Percentiles rank a stretch among this genome's conserved stretches.
Evolutionary conservation across 1,284 basidiomycete species (phyloP).

Genomic region (Cystobasidium slooffiae): DNA sequence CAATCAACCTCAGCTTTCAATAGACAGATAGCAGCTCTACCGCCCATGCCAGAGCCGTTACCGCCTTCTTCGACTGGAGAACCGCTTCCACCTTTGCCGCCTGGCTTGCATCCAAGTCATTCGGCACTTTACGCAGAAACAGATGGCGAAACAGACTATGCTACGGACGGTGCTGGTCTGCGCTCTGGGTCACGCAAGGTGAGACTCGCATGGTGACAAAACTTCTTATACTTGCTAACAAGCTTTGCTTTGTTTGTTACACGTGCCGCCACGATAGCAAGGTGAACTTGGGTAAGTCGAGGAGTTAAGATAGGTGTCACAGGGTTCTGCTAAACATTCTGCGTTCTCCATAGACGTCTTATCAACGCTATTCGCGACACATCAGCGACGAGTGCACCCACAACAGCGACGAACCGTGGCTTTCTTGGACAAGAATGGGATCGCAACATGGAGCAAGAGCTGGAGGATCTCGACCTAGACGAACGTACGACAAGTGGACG

Average conservation of each 20-base stretch:
- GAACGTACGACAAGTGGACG: constrained; percentile 4
- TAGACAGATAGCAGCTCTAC: not conserved
- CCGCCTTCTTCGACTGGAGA: not conserved
- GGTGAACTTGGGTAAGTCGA: constrained; percentile 15
- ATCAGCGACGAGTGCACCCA: constrained; percentile 30
- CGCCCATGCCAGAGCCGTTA: constrained; percentile 9
- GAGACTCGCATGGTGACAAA: too few species aligned
- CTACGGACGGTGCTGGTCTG: not conserved
- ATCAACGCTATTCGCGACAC: constrained; percentile 41
- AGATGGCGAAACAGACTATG: constrained; percentile 32
- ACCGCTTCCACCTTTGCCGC: constrained; percentile 15
- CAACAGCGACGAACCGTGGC: constrained; percentile 32
- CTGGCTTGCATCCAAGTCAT: not conserved
- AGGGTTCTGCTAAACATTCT: too few species aligned
- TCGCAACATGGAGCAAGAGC: constrained; percentile 38
- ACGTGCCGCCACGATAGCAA: not conserved
- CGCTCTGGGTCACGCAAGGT: too few species aligned
- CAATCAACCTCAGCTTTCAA: not conserved
- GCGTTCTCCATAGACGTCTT: not conserved
- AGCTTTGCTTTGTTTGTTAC: too few species aligned
- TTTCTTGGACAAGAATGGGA: constrained; percentile 44
- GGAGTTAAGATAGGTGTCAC: not conserved
- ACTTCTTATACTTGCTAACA: too few species aligned
- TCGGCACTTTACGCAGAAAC: constrained; percentile 15
- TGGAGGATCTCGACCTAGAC: constrained; percentile 40